Base-by-base conservation (phyloP, 2,329 filamentous ascomycete species). In the Zalaria obscura region DNA sequence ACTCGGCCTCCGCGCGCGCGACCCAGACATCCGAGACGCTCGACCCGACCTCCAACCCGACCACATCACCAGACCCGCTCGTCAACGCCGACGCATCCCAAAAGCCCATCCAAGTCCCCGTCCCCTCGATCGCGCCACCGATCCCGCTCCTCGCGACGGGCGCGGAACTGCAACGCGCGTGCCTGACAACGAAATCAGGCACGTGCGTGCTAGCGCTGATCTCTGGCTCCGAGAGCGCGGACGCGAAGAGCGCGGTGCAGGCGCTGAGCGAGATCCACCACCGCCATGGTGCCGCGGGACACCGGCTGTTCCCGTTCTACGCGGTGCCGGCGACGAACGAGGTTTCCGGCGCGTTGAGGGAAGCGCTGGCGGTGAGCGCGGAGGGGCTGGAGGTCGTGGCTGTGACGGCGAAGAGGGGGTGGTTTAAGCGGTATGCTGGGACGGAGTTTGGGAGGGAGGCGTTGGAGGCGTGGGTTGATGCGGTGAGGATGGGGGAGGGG, bases 401-500 rank as follows among this genome's bases (percentile, higher is more conserved):
- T 10, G 60, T 93, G 45, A 95, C 95, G 60, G 82, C 76, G 28
- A 86, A 88, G 54, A 78, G 87, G 41, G 73, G 75, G 35, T 98
- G 91, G 91, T 93, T 80, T 75, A 80, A 82, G 53, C 75, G 73
- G 44, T 91, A 84, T 58, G 65, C 75, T 38, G 76, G 72, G 5
- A 59, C 63, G 5, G 58, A 63, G 10, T 78, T 77, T 36, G 75
- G 73, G 41, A 56, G 69, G 25, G 67, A 73, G 41, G 73, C 71
- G 26, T 66, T 98, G 27, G 85, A 94, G 64, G 66, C 68, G 47
- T 98, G 89, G 86, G 76, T 98, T 45, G 91, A 98, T 55, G 72
- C 76, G n/a, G 86, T 96, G 47, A 79, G 86, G 32, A 73, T 98
- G 69, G 85, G 88, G 40, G 89, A 96, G 56, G 83, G 85, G 2